Percentiles rank a stretch among this genome's conserved stretches.
phyloP scores from a whole-genome alignment of 2,329 filamentous ascomycete species.

The Fusarium bulbicola region DNA sequence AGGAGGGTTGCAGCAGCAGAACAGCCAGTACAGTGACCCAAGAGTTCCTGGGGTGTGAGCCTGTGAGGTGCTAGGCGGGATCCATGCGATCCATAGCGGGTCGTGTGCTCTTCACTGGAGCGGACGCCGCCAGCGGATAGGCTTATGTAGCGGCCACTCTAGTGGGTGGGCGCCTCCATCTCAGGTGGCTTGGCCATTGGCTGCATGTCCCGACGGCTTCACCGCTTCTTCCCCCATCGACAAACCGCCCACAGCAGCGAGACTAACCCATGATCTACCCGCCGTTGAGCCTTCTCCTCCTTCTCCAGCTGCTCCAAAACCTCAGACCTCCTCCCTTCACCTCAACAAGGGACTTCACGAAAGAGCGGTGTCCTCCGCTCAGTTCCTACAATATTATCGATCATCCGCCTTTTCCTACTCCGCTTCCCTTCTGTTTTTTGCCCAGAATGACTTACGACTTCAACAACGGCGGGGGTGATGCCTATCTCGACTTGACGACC shows the following conservation, averaged over 20 bases:
- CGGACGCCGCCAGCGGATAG: slow-evolving; percentile 40
- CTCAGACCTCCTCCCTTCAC: slow-evolving; percentile 45
- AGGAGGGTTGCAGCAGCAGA: slow-evolving; percentile 34
- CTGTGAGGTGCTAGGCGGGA: slow-evolving; percentile 17
- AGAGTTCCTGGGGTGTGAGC: slow-evolving; percentile 19
- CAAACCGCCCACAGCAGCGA: slow-evolving; percentile 41
- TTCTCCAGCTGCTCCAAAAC: slow-evolving; percentile 43
- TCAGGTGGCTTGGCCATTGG: slow-evolving; percentile 49
- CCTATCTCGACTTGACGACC: slow-evolving; percentile 65
- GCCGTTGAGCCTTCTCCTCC: slow-evolving; percentile 40
- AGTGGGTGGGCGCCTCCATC: slow-evolving; percentile 36
- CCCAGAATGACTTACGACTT: slow-evolving; percentile 67
- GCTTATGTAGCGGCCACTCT: slow-evolving; percentile 37
- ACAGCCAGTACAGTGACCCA: not conserved
- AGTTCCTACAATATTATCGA: slow-evolving; percentile 49
- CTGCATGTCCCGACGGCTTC: slow-evolving; percentile 48
- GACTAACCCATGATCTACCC: slow-evolving; percentile 39
- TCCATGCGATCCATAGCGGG: slow-evolving; percentile 13
- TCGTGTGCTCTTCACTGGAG: slow-evolving; percentile 24
- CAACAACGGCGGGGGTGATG: slow-evolving; percentile 65
- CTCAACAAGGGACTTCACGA: slow-evolving; percentile 47
- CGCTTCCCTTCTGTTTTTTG: slow-evolving; percentile 47
- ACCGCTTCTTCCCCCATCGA: slow-evolving; percentile 51
- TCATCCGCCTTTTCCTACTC: slow-evolving; percentile 42
- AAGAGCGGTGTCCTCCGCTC: slow-evolving; percentile 57